phyloP scores from a whole-genome alignment of 1,284 basidiomycete genomes.

The Naganishia sp. region DNA sequence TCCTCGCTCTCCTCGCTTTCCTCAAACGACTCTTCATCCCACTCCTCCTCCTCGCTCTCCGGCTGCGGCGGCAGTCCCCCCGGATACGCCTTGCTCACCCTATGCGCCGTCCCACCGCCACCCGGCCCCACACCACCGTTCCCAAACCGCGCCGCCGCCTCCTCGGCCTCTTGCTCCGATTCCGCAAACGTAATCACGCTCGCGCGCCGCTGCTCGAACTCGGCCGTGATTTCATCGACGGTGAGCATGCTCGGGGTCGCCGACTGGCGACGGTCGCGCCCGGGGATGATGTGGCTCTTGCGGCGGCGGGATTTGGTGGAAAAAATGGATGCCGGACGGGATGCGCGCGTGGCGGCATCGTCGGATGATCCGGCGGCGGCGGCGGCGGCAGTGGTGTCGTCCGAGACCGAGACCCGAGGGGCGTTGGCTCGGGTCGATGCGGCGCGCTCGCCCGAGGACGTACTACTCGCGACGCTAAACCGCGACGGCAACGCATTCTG shows the following conservation, averaged over 20 bases:
- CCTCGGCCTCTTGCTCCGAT: slow-evolving; percentile 56
- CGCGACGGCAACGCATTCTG: slow-evolving; percentile 34
- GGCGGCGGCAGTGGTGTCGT: slow-evolving; percentile 31
- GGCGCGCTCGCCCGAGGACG: slow-evolving; percentile 16
- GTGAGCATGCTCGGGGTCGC: slow-evolving; percentile 91
- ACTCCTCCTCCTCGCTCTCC: slow-evolving; percentile 42
- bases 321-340: slow-evolving; percentile 56
- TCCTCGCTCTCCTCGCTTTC: slow-evolving; percentile 39
- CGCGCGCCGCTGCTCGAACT: slow-evolving; percentile 80
- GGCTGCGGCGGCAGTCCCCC: slow-evolving; percentile 40
- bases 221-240: slow-evolving; percentile 95
- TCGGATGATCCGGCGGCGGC: not conserved
- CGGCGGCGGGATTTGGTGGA: slow-evolving; percentile 60
- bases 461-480: slow-evolving; percentile 34
- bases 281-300: too few relatives aligned
- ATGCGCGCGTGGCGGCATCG: slow-evolving; percentile 52
- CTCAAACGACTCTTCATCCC: slow-evolving; percentile 26
- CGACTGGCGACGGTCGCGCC: slow-evolving; percentile 68
- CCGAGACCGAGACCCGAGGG: slow-evolving; percentile 45
- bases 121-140: slow-evolving; percentile 30
- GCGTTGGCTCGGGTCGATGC: slow-evolving; percentile 29
- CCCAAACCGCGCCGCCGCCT: slow-evolving; percentile 34
- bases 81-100: slow-evolving; percentile 29
- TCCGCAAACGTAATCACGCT: slow-evolving; percentile 56
- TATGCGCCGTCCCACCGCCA: slow-evolving; percentile 44